phyloP scores from a whole-genome alignment of 2,329 filamentous ascomycete species.

The Calonectria hongkongensis region DNA sequence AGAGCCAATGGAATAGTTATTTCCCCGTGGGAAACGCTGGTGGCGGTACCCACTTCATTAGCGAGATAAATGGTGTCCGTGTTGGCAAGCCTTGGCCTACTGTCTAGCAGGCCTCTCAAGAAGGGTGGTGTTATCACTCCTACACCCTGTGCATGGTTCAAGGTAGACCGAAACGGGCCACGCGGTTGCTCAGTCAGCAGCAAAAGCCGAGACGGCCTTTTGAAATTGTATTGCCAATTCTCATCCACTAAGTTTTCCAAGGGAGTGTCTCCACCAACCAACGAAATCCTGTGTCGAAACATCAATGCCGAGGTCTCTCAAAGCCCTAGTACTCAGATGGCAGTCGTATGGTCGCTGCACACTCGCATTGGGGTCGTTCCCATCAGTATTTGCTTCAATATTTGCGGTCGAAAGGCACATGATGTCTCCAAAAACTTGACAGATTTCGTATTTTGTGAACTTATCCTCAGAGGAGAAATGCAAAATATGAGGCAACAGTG shows the following conservation, averaged over 20 bases:
- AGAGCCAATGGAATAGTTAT: neutral
- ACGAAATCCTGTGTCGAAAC: slow-evolving; percentile 84
- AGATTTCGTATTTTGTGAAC: slow-evolving; percentile 94
- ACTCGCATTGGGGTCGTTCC: slow-evolving; percentile 81
- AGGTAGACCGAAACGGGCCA: neutral
- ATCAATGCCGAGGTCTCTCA: slow-evolving; percentile 84
- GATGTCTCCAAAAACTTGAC: slow-evolving; percentile 84
- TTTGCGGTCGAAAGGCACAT: slow-evolving; percentile 82
- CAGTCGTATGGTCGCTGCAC: slow-evolving; percentile 91
- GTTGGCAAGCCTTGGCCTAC: no score
- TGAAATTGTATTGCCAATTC: neutral
- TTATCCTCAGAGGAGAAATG: slow-evolving; percentile 92
- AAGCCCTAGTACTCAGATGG: slow-evolving; percentile 84
- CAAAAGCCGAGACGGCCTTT: neutral
- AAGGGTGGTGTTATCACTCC: no score
- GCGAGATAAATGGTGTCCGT: neutral
- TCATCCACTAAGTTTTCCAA: neutral
- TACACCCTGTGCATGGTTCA: neutral
- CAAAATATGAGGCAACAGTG: slow-evolving; percentile 79
- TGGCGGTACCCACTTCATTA: neutral
- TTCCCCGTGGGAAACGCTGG: neutral
- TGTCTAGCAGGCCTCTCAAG: no score
- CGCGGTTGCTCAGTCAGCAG: neutral
- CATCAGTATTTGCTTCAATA: slow-evolving; percentile 81
- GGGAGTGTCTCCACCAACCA: slow-evolving; percentile 84